phyloP scores from a whole-genome alignment of 768 basidiomycete genomes.

The Crepidotus variabilis region DNA sequence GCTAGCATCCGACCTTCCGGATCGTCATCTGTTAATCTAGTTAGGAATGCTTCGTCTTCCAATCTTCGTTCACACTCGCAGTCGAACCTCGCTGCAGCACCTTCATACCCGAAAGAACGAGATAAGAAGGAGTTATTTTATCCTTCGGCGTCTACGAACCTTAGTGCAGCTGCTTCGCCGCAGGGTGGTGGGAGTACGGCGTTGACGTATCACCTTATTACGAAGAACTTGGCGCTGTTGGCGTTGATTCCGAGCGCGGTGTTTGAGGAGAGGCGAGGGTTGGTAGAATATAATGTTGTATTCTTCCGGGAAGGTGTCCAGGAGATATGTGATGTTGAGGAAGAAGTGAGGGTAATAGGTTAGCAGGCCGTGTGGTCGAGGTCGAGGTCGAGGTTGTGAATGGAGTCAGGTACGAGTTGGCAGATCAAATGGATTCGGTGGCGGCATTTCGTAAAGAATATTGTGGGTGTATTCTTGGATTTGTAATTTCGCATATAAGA shows the following conservation, averaged over 20 bases:
- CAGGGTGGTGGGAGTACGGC: constrained; percentile 41
- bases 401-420: too few relatives aligned
- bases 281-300: constrained; percentile 85
- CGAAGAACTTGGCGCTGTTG: constrained; percentile 64
- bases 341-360: constrained; percentile 43
- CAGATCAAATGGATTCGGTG: too few relatives aligned
- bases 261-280: constrained; percentile 67
- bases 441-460: too few relatives aligned
- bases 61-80: neutral
- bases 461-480: too few relatives aligned
- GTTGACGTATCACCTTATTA: constrained; percentile 82
- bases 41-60: neutral
- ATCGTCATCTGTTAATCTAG: neutral
- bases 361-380: too few relatives aligned
- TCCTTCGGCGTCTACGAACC: constrained; percentile 57
- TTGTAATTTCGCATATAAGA: too few relatives aligned
- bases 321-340: constrained; percentile 78
- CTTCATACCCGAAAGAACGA: constrained; percentile 3
- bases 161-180: constrained; percentile 40
- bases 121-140: constrained; percentile 47
- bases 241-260: constrained; percentile 71
- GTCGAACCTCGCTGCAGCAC: constrained; percentile 5
- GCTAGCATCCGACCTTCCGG: neutral
- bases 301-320: constrained; percentile 81
- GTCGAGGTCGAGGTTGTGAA: too few relatives aligned